These are phyloP conservation scores for Dactylellina cionopaga DNA, from an alignment of 2,329 filamentous ascomycete genomes.

Conservation along the genomic window DNA sequence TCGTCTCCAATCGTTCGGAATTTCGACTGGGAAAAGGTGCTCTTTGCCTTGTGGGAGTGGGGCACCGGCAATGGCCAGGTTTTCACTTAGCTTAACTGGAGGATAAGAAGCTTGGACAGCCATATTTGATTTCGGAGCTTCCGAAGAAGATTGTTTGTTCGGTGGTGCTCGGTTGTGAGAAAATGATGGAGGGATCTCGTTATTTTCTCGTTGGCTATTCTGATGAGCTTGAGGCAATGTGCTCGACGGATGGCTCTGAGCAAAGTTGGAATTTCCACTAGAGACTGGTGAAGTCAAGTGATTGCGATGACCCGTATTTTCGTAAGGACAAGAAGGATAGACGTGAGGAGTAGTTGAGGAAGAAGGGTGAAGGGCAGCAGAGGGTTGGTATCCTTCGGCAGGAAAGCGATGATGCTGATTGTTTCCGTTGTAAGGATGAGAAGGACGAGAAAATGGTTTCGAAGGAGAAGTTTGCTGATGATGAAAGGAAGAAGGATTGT, in stretches of 20 bases:
- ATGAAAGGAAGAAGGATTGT: constrained; percentile 28
- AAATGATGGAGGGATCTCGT: background rate
- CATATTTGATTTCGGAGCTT: constrained; percentile 7
- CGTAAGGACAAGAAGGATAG: background rate
- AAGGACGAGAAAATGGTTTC: background rate
- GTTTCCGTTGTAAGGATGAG: background rate
- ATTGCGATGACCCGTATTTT: background rate
- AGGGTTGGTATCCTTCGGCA: too few species aligned
- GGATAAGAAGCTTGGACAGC: background rate
- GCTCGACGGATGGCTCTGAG: background rate
- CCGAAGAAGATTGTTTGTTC: background rate
- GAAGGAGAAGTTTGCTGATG: constrained; percentile 8
- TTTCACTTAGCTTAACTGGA: constrained; percentile 15
- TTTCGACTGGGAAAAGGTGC: constrained; percentile 6
- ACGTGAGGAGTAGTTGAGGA: background rate
- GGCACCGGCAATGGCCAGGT: constrained; percentile 1
- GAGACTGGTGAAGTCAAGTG: background rate
- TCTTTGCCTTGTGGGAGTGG: constrained; percentile 19
- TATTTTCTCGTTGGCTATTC: background rate
- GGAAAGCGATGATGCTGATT: background rate
- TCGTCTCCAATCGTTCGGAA: constrained; percentile 26
- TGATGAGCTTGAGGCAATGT: background rate
- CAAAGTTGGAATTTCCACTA: background rate
- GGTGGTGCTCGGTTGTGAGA: background rate
- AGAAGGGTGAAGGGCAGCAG: background rate